These are phyloP conservation scores for Podila epigama DNA, from an alignment of 192 early-diverging fungal genomes.

Conservation along the genomic window DNA sequence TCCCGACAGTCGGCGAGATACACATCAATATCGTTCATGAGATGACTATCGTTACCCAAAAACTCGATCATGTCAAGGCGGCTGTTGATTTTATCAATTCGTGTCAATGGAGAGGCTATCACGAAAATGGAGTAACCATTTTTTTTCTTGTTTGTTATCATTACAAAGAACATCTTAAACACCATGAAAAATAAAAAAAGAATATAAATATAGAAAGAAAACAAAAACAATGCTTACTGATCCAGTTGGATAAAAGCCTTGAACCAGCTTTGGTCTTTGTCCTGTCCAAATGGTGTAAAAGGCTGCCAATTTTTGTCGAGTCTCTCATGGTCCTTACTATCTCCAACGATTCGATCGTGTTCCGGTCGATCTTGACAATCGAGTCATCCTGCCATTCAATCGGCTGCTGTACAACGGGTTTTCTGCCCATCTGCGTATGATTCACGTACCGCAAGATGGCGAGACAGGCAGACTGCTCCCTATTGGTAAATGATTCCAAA, in stretches of 20 bases:
- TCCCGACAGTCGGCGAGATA: slow-evolving; percentile 67
- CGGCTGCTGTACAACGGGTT: slow-evolving; percentile 71
- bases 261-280: slow-evolving; percentile 85
- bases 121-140: background rate
- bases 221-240: slow-evolving; percentile 48
- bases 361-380: slow-evolving; percentile 81
- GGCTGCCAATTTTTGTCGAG: slow-evolving; percentile 62
- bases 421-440: slow-evolving; percentile 70
- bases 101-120: slow-evolving; percentile 73
- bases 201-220: background rate
- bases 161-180: no score
- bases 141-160: no score
- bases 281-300: slow-evolving; percentile 75
- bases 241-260: slow-evolving; percentile 72
- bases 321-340: slow-evolving; percentile 66
- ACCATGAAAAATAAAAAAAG: background rate
- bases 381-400: slow-evolving; percentile 58
- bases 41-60: slow-evolving; percentile 62
- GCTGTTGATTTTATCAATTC: slow-evolving; percentile 66
- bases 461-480: slow-evolving; percentile 49
- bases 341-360: slow-evolving; percentile 81
- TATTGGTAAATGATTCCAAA: slow-evolving; percentile 27
- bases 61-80: slow-evolving; percentile 80
- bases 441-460: slow-evolving; percentile 77
- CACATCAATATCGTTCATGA: slow-evolving; percentile 58